These are phyloP conservation scores for Xylariaceae sp. DNA, from an alignment of 2,329 filamentous ascomycete genomes.

Conservation along the genomic window DNA sequence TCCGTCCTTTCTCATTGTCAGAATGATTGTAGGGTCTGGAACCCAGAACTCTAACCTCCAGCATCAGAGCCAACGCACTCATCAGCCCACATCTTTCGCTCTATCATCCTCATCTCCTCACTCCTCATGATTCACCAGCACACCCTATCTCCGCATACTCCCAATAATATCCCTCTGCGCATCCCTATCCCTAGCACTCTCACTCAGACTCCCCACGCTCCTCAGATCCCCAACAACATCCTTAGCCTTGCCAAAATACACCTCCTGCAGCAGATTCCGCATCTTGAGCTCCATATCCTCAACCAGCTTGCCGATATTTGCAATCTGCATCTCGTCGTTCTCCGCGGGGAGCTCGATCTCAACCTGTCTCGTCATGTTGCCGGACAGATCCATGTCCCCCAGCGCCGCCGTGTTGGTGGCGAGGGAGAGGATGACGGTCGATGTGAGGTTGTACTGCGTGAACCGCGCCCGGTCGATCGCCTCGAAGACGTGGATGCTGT, in stretches of 20 bases:
- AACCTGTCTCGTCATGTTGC: conserved; percentile 97
- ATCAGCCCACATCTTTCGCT: no score
- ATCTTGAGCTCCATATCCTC: conserved; percentile 99
- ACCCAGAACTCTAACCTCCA: no score
- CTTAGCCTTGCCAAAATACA: conserved; percentile 99
- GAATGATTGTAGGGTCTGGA: no score
- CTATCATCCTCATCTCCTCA: no score
- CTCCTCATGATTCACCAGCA: no score
- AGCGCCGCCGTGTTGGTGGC: conserved; percentile 62
- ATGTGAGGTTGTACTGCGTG: conserved; percentile 96
- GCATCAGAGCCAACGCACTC: no score
- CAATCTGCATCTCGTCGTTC: conserved; percentile 88
- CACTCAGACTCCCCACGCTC: conserved; percentile 80
- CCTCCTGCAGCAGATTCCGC: conserved; percentile 95
- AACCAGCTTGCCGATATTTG: conserved; percentile 88
- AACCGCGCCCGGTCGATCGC: conserved; percentile 87
- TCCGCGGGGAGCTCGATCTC: conserved; percentile 89
- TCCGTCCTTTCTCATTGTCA: no score
- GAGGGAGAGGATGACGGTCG: conserved; percentile 90
- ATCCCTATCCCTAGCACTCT: conserved; percentile 78
- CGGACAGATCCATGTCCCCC: conserved; percentile 86
- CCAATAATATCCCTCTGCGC: conserved; percentile 86
- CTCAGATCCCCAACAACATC: conserved; percentile 95
- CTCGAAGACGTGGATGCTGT: conserved; percentile 98
- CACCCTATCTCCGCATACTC: conserved; percentile 37